phyloP scores from a whole-genome alignment of 2,329 filamentous ascomycete genomes.

The Fusarium ramigenum region DNA sequence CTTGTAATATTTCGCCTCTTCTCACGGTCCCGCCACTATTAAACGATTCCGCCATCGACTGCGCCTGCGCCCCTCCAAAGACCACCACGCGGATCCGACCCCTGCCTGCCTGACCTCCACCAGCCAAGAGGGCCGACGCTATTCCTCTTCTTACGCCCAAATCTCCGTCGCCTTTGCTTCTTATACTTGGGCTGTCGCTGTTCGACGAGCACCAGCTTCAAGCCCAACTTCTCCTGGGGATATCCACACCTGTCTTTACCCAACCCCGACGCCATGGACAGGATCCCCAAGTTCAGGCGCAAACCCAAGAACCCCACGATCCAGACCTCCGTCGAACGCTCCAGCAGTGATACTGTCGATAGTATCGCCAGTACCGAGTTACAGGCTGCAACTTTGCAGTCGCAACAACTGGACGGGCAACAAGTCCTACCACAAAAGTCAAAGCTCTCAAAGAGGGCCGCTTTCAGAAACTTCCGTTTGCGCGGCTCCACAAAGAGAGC shows the following conservation, averaged over 20 bases:
- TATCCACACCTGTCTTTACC: conserved; percentile 17
- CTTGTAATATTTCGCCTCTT: conserved; percentile 1
- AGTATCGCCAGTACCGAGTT: conserved; percentile 42
- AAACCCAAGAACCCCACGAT: conserved; percentile 56
- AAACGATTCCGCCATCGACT: conserved; percentile 16
- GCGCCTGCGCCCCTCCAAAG: conserved; percentile 31
- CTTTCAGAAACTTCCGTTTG: conserved; percentile 58
- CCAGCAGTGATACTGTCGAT: conserved; percentile 43
- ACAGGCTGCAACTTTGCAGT: conserved; percentile 34
- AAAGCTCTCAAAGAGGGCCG: conserved; percentile 47
- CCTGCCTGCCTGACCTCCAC: conserved; percentile 40
- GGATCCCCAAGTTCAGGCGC: conserved; percentile 54
- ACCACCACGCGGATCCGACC: conserved; percentile 31
- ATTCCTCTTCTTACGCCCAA: conserved; percentile 34
- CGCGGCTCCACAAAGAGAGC: conserved; percentile 59
- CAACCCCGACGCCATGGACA: conserved; percentile 49
- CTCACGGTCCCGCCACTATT: conserved; percentile 22
- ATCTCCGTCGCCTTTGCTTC: conserved; percentile 26
- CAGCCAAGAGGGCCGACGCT: conserved; percentile 31
- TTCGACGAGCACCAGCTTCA: conserved; percentile 21
- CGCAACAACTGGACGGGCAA: conserved; percentile 31
- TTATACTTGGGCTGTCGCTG: conserved; percentile 25
- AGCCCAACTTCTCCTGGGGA: conserved; percentile 21
- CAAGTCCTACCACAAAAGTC: conserved; percentile 30
- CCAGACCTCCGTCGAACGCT: conserved; percentile 52